Evolutionary conservation across 768 basidiomycete species (phyloP).

Genomic region (Lepiota brunneoincarnata): DNA sequence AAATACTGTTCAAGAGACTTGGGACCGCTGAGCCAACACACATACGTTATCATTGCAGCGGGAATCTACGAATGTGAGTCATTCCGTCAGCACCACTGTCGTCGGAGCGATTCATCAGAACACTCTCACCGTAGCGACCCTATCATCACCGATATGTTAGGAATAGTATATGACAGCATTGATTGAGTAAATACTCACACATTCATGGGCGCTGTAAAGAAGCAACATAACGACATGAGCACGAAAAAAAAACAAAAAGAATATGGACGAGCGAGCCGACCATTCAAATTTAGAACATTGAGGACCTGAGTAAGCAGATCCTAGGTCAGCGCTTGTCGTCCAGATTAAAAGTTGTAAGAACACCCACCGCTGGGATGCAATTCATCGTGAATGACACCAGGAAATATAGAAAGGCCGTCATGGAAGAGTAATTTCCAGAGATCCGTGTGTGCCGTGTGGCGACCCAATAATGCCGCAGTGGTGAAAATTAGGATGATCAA

Average conservation of each 20-base stretch:
- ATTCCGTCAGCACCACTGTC: slow-evolving; percentile 12
- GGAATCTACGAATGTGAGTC: slow-evolving; percentile 41
- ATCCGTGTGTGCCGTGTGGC: slow-evolving; percentile 51
- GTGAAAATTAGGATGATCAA: slow-evolving; percentile 58
- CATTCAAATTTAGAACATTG: slow-evolving; percentile 56
- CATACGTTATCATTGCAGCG: slow-evolving; percentile 63
- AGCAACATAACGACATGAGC: slow-evolving; percentile 11
- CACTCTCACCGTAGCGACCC: slow-evolving; percentile 50
- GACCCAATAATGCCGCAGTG: slow-evolving; percentile 46
- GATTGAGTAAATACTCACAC: slow-evolving; percentile 40
- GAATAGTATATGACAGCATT: slow-evolving; percentile 7
- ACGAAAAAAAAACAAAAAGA: not conserved
- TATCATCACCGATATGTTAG: slow-evolving; percentile 18
- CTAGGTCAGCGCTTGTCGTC: not conserved
- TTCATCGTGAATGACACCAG: slow-evolving; percentile 64
- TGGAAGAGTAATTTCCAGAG: slow-evolving; percentile 71
- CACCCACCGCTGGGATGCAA: slow-evolving; percentile 61
- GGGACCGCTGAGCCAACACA: slow-evolving; percentile 1
- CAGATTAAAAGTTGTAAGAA: slow-evolving; percentile 3
- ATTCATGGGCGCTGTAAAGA: slow-evolving; percentile 52
- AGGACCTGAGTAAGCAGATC: slow-evolving; percentile 34
- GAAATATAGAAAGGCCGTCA: slow-evolving; percentile 74
- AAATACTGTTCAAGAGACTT: slow-evolving; percentile 7
- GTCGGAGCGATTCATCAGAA: slow-evolving; percentile 3
- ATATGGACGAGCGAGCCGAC: slow-evolving; percentile 34